A percentile compares a stretch with the other conserved stretches of the same genome.
Evolutionary conservation across 176 grass and related monocot genomes (phyloP).

Genomic region (Eragrostis curvula): DNA sequence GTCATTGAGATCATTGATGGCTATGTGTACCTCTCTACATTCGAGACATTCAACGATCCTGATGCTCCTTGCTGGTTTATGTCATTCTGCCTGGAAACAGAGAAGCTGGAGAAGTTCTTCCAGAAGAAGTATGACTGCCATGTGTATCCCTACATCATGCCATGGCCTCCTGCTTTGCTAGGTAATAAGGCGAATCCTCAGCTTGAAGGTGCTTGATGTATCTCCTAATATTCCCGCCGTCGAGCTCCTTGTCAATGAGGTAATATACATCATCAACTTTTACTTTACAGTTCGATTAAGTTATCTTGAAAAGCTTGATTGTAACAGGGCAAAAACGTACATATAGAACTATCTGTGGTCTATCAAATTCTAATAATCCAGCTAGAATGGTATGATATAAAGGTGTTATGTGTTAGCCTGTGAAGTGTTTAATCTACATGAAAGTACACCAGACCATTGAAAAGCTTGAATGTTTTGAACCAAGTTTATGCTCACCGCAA

Average conservation of each 20-base stretch:
- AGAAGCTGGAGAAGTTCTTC: constrained; percentile 18
- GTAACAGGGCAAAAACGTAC: background rate
- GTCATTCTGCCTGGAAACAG: constrained; percentile 20
- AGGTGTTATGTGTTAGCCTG: background rate
- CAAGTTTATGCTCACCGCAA: no score
- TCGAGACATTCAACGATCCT: background rate
- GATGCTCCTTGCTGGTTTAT: constrained; percentile 8
- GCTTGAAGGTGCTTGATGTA: background rate
- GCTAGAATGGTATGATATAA: constrained; percentile 6
- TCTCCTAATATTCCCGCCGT: no score
- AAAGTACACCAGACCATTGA: background rate
- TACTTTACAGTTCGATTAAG: no score
- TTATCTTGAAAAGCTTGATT: background rate
- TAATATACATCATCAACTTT: no score
- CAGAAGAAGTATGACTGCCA: background rate
- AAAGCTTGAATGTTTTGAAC: constrained; percentile 3
- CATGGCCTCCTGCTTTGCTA: constrained; percentile 11
- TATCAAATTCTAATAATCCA: background rate
- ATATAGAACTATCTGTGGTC: constrained; percentile 1
- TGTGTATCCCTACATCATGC: background rate
- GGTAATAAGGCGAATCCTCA: background rate
- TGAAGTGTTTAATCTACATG: background rate
- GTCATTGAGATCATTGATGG: background rate
- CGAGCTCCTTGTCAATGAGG: no score
- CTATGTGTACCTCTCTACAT: constrained; percentile 2